A percentile compares a stretch with the other conserved stretches of the same genome.
These are phyloP conservation scores for Hypoxylon sp. DNA, from an alignment of 2,329 filamentous ascomycete genomes.

Conservation along the genomic window DNA sequence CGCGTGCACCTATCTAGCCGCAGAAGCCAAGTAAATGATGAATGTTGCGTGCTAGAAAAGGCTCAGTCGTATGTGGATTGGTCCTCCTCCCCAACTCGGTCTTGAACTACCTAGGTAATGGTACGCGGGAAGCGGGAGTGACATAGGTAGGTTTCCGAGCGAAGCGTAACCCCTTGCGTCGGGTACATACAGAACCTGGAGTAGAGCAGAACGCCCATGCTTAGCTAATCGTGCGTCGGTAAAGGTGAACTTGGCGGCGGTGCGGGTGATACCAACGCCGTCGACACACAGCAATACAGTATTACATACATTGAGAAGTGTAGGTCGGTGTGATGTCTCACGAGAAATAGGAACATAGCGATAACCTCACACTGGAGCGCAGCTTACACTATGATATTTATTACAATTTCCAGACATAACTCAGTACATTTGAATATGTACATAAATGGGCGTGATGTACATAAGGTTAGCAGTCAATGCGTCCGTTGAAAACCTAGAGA, in stretches of 20 bases:
- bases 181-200: constrained; percentile 21
- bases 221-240: neutral
- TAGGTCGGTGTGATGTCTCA: neutral
- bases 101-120: neutral
- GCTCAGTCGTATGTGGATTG: neutral
- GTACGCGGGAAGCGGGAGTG: neutral
- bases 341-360: neutral
- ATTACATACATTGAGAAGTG: neutral
- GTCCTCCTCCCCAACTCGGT: neutral
- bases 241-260: neutral
- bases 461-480: no score
- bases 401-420: neutral
- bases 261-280: constrained; percentile 1
- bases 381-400: neutral
- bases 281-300: neutral
- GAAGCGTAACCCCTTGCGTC: constrained; percentile 16
- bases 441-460: neutral
- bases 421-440: neutral
- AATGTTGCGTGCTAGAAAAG: no score
- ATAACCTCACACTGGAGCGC: neutral
- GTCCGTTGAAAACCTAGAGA: neutral
- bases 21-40: no score
- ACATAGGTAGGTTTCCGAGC: neutral
- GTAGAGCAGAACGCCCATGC: constrained; percentile 1
- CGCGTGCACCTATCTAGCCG: no score